Evolutionary conservation across 2,329 filamentous ascomycete genomes (phyloP), one percentile per base, ranked within the genome.

Genomic region (Xylaria sp.): DNA sequence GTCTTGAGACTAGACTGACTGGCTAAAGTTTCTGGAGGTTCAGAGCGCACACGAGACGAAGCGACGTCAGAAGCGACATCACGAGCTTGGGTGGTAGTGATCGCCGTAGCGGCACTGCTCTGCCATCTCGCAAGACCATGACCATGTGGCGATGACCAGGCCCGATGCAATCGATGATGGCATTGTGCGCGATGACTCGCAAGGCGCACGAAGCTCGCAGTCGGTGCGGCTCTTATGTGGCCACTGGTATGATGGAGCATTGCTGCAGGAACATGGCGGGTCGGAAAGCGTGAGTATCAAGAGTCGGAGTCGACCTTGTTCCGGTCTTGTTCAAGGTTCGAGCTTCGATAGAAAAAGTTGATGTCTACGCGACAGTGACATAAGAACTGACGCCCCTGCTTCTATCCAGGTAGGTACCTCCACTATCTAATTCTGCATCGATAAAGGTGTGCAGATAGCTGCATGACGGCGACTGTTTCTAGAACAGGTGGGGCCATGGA

Each of bases 131-230:
- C 73, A 74, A 80, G 80, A 66, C 70, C 73, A 74, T 81, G 80
- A 66, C 70, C 73, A 74, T 81, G 80, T 68, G 71, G 60, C 64
- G 72, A 72, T 72, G 72, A 72, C 72, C 70, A 75, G 76, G 76
- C 78, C 80, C 69, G 74, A 74, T 69, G 81, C 66, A 76, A 77
- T 70, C 66, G 81, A 70, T 76, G 81, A 70, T 76, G 78, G 69
- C 70, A 73, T 71, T 81, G 81, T 62, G 83, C 81, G 62, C 82
- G 82, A 73, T 84, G 83, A 74, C 78, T 86, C 78, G 82, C 86
- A 69, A 87, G 80, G 70, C 83, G 85, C 72, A 85, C 79, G 78
- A 87, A 85, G 79, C 81, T 81, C 71, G 83, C 79, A 53, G 81
- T 80, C 63, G 82, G 76, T 71, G 79, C 79, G 77, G 80, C 81